These are phyloP conservation scores for Dimargaris cristalligena DNA, from an alignment of 192 early-diverging fungal species.

Conservation along the genomic window DNA sequence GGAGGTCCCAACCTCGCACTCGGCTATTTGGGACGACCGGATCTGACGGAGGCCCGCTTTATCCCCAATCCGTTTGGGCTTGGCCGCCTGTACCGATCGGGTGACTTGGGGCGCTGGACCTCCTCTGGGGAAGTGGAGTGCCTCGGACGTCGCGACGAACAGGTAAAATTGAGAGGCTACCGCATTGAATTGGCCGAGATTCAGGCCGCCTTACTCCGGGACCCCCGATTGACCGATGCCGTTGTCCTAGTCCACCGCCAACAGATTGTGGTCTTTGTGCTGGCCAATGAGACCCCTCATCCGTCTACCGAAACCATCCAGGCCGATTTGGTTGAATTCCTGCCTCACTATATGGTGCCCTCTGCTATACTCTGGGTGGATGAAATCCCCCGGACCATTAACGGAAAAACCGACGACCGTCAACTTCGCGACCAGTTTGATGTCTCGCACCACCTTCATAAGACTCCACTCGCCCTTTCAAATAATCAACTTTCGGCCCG, in stretches of 20 bases:
- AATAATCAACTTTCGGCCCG: not conserved
- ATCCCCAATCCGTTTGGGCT: conserved; percentile 20
- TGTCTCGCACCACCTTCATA: no score
- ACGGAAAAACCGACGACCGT: not conserved
- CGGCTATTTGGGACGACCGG: conserved; percentile 20
- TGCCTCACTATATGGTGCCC: conserved; percentile 50
- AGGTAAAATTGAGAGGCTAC: conserved; percentile 22
- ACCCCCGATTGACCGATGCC: conserved; percentile 14
- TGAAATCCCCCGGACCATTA: not conserved
- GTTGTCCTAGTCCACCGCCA: conserved; percentile 27
- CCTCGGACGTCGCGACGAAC: conserved; percentile 20
- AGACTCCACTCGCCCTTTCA: no score
- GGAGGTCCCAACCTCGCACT: conserved; percentile 15
- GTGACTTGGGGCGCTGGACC: conserved; percentile 16
- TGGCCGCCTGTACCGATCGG: conserved; percentile 19
- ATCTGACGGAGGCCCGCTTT: conserved; percentile 18
- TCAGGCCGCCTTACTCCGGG: conserved; percentile 9
- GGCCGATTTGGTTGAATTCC: conserved; percentile 26
- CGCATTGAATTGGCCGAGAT: conserved; percentile 21
- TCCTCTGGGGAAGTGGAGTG: conserved; percentile 16
- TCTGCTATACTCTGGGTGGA: not conserved
- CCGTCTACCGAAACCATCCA: conserved; percentile 18
- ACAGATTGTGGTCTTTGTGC: conserved; percentile 40
- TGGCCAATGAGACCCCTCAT: conserved; percentile 13
- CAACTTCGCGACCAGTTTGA: not conserved